A percentile compares a stretch with the other conserved stretches of the same genome.
Conservation (phyloP, 2,329 filamentous ascomycete species). For the Hymenoscyphus linearis region DNA sequence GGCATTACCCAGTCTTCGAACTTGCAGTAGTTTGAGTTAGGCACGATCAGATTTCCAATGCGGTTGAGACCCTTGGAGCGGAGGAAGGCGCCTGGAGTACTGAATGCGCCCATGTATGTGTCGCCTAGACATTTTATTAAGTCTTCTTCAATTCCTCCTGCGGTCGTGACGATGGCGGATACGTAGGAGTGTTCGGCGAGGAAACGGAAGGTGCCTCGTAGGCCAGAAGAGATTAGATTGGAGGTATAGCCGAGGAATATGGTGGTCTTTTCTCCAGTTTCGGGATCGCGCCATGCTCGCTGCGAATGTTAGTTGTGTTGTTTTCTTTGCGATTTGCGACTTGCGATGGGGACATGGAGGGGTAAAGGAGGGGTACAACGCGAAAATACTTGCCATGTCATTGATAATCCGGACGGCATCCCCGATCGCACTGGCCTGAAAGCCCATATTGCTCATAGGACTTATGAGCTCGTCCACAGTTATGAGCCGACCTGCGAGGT, state of each 20-base stretch:
- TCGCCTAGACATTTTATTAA: conserved; percentile 96
- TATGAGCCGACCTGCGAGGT: conserved; percentile 66
- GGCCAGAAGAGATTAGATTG: conserved; percentile 92
- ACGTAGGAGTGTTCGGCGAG: conserved; percentile 90
- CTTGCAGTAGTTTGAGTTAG: conserved; percentile 93
- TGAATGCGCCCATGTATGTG: conserved; percentile 88
- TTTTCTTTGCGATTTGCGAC: not conserved
- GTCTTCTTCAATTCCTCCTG: conserved; percentile 93
- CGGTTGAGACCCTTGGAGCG: conserved; percentile 86
- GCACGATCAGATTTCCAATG: conserved; percentile 92
- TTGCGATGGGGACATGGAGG: conserved; percentile 1
- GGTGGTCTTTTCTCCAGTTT: conserved; percentile 69
- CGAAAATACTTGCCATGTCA: conserved; percentile 64
- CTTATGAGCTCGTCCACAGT: conserved; percentile 80
- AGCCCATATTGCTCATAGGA: conserved; percentile 82
- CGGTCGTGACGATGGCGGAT: conserved; percentile 89
- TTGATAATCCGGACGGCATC: conserved; percentile 91
- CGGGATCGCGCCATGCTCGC: conserved; percentile 76
- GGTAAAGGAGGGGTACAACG: conserved; percentile 18
- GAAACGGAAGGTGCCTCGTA: conserved; percentile 86
- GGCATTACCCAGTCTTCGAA: conserved; percentile 98
- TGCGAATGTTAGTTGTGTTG: conserved; percentile 28
- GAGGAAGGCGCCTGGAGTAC: conserved; percentile 67
- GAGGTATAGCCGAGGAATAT: conserved; percentile 98
- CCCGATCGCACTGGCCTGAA: conserved; percentile 73